A percentile compares a stretch with the other conserved stretches of the same genome.
phyloP scores from a whole-genome alignment of 2,329 filamentous ascomycete species.

The Pestalotiopsis sp. region DNA sequence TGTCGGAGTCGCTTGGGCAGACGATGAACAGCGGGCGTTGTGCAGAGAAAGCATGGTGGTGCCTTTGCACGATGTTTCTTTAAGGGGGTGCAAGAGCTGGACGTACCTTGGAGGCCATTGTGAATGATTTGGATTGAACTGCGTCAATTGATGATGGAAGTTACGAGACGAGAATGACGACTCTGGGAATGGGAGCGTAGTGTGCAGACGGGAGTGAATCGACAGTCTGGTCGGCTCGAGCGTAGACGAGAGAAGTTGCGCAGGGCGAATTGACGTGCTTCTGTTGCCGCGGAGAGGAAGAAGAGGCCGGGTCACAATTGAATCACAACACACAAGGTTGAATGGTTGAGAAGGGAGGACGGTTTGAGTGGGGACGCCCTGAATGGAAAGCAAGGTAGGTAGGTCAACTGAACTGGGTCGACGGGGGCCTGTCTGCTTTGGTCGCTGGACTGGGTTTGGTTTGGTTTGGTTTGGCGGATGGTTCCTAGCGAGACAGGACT shows the following conservation, averaged over 20 bases:
- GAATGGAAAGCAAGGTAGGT: not conserved
- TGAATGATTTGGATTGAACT: conserved; percentile 1
- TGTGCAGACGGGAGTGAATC: not conserved
- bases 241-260: not conserved
- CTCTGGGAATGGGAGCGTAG: not conserved
- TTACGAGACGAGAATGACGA: not conserved
- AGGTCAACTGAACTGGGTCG: not conserved
- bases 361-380: not conserved
- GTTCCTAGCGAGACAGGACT: not conserved
- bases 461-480: not conserved
- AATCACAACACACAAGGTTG: conserved; percentile 4
- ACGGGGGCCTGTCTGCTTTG: not conserved
- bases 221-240: not conserved
- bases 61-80: not conserved
- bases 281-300: conserved; percentile 9
- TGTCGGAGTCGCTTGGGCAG: not conserved
- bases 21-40: not conserved
- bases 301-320: conserved; percentile 3
- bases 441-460: not conserved
- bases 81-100: not conserved
- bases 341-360: not conserved
- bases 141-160: not conserved
- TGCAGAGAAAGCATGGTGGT: not conserved
- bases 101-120: conserved; percentile 16
- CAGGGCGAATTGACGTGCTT: not conserved